Conservation (phyloP, 2,329 filamentous ascomycete genomes). For the Sporothrix sp. region DNA sequence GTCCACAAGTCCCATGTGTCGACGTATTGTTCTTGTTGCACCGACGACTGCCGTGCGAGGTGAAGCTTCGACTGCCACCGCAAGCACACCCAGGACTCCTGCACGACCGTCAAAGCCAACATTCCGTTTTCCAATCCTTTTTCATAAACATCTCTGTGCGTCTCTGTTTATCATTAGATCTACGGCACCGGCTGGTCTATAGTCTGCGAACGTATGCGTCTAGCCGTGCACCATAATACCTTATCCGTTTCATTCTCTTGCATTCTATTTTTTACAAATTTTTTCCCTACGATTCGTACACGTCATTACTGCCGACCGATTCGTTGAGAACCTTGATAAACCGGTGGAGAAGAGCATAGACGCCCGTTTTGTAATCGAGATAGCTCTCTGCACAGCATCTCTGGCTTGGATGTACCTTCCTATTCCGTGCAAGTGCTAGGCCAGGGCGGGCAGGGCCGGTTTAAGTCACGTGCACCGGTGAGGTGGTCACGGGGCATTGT, state of each 20-base stretch:
- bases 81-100: slow-evolving; percentile 14
- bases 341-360: no score
- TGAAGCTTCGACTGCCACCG: slow-evolving; percentile 15
- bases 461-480: neutral
- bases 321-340: no score
- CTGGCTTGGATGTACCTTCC: no score
- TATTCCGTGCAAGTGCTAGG: neutral
- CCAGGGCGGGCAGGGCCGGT: slow-evolving; percentile 2
- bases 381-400: no score
- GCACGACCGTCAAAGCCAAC: slow-evolving; percentile 9
- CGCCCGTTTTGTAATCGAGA: no score
- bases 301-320: no score
- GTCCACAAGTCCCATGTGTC: slow-evolving; percentile 30
- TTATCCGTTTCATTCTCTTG: neutral
- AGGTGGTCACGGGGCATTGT: neutral
- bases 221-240: slow-evolving; percentile 10
- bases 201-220: slow-evolving; percentile 8
- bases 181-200: slow-evolving; percentile 13
- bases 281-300: no score
- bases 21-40: no score
- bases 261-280: no score
- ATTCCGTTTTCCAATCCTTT: slow-evolving; percentile 14
- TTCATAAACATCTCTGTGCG: slow-evolving; percentile 12
- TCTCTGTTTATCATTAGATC: slow-evolving; percentile 15
- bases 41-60: no score